Conservation (phyloP, 2,329 filamentous ascomycete species). For the Ascochyta fabae region DNA sequence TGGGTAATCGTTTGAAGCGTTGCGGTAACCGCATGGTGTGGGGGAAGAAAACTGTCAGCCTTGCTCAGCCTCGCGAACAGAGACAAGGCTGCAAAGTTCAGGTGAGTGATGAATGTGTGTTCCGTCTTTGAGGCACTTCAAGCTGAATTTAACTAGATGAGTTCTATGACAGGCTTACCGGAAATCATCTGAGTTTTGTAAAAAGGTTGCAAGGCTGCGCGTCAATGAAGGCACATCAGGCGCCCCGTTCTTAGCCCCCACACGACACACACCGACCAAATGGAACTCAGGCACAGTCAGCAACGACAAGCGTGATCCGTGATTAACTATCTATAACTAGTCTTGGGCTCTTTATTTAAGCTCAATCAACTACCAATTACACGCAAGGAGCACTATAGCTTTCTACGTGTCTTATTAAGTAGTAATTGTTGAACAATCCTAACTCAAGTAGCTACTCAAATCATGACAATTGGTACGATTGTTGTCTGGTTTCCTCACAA, state of each 20-base stretch:
- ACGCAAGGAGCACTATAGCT: no score
- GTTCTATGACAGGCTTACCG: not conserved
- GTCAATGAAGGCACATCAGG: not conserved
- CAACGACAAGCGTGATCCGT: not conserved
- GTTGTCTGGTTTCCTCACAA: no score
- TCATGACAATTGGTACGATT: no score
- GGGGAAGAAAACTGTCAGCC: not conserved
- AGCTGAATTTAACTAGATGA: not conserved
- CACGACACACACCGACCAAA: not conserved
- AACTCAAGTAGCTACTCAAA: no score
- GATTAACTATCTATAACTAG: no score
- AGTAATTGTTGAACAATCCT: no score
- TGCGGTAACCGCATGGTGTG: slow-evolving; percentile 9
- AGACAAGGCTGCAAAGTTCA: not conserved
- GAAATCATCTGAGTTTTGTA: not conserved
- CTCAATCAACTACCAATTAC: no score
- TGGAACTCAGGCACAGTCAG: not conserved
- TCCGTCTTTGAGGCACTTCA: no score
- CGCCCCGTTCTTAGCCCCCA: slow-evolving; percentile 8
- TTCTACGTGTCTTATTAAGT: no score
- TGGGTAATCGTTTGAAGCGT: slow-evolving; percentile 15
- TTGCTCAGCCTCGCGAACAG: not conserved
- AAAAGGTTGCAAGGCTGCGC: not conserved
- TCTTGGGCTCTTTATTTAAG: no score
- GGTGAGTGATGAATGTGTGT: no score